Evolutionary conservation across 202 grass and related monocot species (phyloP).

Genomic region (Carex arenaria): DNA sequence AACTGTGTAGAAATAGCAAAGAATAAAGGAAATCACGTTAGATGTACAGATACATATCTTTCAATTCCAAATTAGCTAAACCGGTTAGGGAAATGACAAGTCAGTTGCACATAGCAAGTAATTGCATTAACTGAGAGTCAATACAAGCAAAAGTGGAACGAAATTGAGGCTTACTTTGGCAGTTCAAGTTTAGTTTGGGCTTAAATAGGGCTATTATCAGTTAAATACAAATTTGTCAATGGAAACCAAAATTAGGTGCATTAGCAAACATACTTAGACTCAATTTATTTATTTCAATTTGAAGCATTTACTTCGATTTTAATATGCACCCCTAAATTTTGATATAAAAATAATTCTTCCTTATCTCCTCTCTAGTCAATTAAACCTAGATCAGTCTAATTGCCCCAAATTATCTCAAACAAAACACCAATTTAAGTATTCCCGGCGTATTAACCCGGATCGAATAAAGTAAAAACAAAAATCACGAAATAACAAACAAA

Average conservation of each 20-base stretch:
- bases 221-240: neutral
- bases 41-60: neutral
- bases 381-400: slow-evolving; percentile 12
- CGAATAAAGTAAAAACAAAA: neutral
- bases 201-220: neutral
- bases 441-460: neutral
- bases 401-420: neutral
- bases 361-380: neutral
- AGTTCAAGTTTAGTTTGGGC: neutral
- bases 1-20: slow-evolving; percentile 30
- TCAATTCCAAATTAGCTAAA: neutral
- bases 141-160: neutral
- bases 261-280: neutral
- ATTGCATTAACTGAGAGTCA: neutral
- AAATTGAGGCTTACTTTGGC: neutral
- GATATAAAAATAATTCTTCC: neutral
- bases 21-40: neutral
- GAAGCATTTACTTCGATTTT: neutral
- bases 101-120: neutral
- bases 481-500: neutral
- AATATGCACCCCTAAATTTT: neutral
- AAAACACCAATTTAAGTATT: neutral
- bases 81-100: neutral
- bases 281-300: neutral
- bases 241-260: neutral